These are phyloP conservation scores for Colletotrichum sp. DNA, from an alignment of 2,329 filamentous ascomycete genomes.

Conservation along the genomic window DNA sequence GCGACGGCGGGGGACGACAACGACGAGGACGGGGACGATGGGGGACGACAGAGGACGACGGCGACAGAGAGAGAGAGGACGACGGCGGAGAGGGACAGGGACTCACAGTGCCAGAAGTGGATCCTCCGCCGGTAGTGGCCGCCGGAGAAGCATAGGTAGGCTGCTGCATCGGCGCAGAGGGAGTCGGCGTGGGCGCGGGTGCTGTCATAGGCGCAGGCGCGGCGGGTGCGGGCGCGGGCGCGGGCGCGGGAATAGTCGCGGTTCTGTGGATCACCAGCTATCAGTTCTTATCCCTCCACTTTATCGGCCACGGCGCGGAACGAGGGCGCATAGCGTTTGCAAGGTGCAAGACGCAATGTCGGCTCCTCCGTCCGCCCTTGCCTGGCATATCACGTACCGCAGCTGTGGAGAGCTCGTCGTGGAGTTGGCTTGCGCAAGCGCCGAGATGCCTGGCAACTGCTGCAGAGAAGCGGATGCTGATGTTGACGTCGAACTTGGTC, in stretches of 20 bases:
- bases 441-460: slow-evolving; percentile 52
- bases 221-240: slow-evolving; percentile 5
- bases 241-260: slow-evolving; percentile 10
- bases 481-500: slow-evolving; percentile 54
- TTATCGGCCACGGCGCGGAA: neutral
- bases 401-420: slow-evolving; percentile 47
- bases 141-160: slow-evolving; percentile 10
- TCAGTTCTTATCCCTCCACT: slow-evolving; percentile 11
- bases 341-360: neutral
- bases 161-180: neutral
- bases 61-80: neutral
- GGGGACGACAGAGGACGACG: neutral
- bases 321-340: neutral
- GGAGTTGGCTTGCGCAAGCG: slow-evolving; percentile 46
- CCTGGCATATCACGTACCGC: slow-evolving; percentile 43
- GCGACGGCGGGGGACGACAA: neutral
- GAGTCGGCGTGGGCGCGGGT: slow-evolving; percentile 1
- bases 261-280: slow-evolving; percentile 5
- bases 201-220: slow-evolving; percentile 1
- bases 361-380: neutral
- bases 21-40: neutral
- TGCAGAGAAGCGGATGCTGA: slow-evolving; percentile 38
- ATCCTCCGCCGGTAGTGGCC: slow-evolving; percentile 1
- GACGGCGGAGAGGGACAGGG: neutral
- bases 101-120: slow-evolving; percentile 11